A percentile compares a stretch with the other conserved stretches of the same genome.
Evolutionary conservation across 208 protist genomes (phyloP).

Genomic region (Willaertia magna): DNA sequence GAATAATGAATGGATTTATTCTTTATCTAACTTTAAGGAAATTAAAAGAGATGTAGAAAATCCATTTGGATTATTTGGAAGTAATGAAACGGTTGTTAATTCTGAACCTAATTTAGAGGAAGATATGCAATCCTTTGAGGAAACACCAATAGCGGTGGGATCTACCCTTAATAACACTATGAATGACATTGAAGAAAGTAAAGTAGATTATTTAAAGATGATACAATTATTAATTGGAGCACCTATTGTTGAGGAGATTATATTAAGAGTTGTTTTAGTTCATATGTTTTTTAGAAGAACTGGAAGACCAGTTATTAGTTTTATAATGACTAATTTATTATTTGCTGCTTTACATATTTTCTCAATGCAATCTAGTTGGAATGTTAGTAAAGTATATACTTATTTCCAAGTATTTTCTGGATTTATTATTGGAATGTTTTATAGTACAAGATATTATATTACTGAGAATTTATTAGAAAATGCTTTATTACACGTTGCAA

Average conservation of each 20-base stretch:
- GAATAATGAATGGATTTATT: background rate
- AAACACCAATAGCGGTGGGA: too few species aligned
- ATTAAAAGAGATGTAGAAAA: background rate
- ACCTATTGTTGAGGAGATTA: background rate
- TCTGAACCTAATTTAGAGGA: background rate
- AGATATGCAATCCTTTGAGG: background rate
- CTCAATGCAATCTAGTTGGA: background rate
- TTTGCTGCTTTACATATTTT: background rate
- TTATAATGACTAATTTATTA: background rate
- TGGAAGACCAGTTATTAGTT: background rate
- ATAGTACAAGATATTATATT: background rate
- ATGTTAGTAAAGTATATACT: background rate
- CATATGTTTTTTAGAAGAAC: background rate
- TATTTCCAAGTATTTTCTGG: background rate
- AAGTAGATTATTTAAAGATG: background rate
- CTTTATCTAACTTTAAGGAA: background rate
- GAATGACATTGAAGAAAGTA: background rate
- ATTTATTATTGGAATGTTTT: background rate
- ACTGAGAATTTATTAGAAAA: background rate
- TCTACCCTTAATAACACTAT: background rate
- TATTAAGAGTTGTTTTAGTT: background rate
- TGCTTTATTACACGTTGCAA: background rate
- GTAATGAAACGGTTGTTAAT: background rate
- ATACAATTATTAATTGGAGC: background rate
- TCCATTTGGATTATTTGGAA: background rate